Percentiles rank a stretch among this genome's conserved stretches.
Conservation (phyloP, 345 rosid genomes). For the Citrus reticulata region DNA sequence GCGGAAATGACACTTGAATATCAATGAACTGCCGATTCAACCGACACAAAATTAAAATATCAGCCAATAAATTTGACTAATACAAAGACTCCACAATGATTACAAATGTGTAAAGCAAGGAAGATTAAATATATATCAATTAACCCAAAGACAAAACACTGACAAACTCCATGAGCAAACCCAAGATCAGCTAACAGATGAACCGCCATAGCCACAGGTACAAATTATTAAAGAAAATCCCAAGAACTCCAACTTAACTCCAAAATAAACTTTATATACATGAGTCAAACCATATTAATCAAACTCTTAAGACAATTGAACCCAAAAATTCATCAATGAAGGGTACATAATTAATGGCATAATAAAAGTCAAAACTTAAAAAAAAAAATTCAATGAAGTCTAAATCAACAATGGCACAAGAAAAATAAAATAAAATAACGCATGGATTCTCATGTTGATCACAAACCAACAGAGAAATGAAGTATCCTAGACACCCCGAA, state of each 20-base stretch:
- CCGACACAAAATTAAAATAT: not conserved
- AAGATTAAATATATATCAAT: not conserved
- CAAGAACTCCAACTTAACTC: not conserved
- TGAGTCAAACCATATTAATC: slow-evolving; percentile 1
- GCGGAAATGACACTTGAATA: not conserved
- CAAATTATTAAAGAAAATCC: not conserved
- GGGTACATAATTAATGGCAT: not conserved
- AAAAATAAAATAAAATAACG: not conserved
- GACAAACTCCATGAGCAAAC: not conserved
- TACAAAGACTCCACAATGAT: not conserved
- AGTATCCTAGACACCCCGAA: not conserved
- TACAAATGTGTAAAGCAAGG: not conserved
- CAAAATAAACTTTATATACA: not conserved
- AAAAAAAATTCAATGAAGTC: not conserved
- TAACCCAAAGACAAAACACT: not conserved
- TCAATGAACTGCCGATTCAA: not conserved
- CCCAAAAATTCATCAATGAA: not conserved
- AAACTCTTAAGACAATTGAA: not conserved
- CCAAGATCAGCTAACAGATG: not conserved
- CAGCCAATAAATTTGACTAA: not conserved
- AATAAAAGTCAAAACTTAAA: not conserved
- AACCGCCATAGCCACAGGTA: not conserved
- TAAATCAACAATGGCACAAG: not conserved
- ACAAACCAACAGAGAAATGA: not conserved
- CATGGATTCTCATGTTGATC: not conserved